phyloP scores from a whole-genome alignment of 78 protist species.

The Dictyostelium purpureum region DNA sequence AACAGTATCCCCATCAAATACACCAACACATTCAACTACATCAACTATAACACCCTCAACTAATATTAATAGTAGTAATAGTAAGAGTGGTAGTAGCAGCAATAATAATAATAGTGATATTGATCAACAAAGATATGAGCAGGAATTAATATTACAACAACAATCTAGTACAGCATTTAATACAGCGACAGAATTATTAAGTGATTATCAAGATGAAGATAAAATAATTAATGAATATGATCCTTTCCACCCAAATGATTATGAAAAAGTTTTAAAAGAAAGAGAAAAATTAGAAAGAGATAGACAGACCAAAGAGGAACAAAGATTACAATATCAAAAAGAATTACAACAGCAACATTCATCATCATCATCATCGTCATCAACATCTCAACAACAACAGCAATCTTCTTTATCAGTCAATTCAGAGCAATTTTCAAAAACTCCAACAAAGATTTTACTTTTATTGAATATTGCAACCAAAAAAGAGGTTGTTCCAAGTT shows the following conservation, averaged over 20 bases:
- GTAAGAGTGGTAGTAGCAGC: no score
- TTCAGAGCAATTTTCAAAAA: not conserved
- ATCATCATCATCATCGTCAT: not conserved
- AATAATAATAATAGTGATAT: no score
- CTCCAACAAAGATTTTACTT: constrained; percentile 28
- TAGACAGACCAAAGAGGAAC: not conserved
- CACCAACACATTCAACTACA: no score
- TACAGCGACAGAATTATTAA: not conserved
- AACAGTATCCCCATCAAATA: no score
- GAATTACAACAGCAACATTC: not conserved
- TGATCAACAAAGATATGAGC: no score
- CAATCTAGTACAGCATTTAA: not conserved
- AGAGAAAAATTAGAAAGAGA: constrained; percentile 3
- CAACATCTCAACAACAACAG: not conserved
- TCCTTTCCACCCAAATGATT: constrained; percentile 67
- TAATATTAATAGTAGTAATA: no score
- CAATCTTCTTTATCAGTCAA: not conserved
- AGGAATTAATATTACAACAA: no score
- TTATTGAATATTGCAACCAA: constrained; percentile 13
- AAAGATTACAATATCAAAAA: not conserved
- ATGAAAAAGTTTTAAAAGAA: constrained; percentile 40
- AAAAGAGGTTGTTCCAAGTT: constrained; percentile 4
- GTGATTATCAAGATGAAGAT: constrained; percentile 4
- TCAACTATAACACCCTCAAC: no score
- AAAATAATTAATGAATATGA: constrained; percentile 55